Evolutionary conservation across 1,284 basidiomycete species (phyloP).

Genomic region (Paramarasmius palmivorus): DNA sequence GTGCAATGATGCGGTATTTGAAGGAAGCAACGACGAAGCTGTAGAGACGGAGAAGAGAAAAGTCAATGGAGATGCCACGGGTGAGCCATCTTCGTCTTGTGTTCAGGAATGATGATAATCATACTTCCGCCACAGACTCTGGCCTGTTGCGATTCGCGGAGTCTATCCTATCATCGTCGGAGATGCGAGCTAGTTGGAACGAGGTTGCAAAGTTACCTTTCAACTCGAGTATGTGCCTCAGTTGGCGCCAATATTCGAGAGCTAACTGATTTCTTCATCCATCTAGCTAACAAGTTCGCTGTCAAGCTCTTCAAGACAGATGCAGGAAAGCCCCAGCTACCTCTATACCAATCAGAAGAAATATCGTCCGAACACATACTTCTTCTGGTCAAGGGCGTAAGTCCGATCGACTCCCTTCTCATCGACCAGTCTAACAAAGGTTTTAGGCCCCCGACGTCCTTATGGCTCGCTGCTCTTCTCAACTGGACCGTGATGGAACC

Average conservation of each 20-base stretch:
- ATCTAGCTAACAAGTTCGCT: slow-evolving; percentile 54
- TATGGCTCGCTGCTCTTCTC: slow-evolving; percentile 44
- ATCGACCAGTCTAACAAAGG: background rate
- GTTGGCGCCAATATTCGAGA: background rate
- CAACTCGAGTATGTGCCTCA: slow-evolving; percentile 41
- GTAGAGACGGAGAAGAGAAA: slow-evolving; percentile 31
- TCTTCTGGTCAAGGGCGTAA: slow-evolving; percentile 49
- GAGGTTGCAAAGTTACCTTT: slow-evolving; percentile 44
- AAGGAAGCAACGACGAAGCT: slow-evolving; percentile 33
- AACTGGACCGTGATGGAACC: slow-evolving; percentile 34
- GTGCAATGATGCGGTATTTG: slow-evolving; percentile 61
- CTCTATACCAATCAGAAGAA: slow-evolving; percentile 30
- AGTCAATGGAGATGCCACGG: slow-evolving; percentile 66
- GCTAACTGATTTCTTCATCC: background rate
- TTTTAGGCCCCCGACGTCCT: slow-evolving; percentile 53
- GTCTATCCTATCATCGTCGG: slow-evolving; percentile 27
- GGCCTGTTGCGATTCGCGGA: slow-evolving; percentile 61
- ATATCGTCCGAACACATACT: slow-evolving; percentile 34
- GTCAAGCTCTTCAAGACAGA: slow-evolving; percentile 36
- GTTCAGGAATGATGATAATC: background rate
- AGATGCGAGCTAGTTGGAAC: slow-evolving; percentile 26
- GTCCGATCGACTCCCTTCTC: slow-evolving; percentile 1
- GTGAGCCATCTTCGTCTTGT: slow-evolving; percentile 24
- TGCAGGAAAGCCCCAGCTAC: slow-evolving; percentile 18
- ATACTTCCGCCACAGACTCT: slow-evolving; percentile 36